Conservation (phyloP, 1,139 yeast genomes). For the Yamadazyma dendronema region DNA sequence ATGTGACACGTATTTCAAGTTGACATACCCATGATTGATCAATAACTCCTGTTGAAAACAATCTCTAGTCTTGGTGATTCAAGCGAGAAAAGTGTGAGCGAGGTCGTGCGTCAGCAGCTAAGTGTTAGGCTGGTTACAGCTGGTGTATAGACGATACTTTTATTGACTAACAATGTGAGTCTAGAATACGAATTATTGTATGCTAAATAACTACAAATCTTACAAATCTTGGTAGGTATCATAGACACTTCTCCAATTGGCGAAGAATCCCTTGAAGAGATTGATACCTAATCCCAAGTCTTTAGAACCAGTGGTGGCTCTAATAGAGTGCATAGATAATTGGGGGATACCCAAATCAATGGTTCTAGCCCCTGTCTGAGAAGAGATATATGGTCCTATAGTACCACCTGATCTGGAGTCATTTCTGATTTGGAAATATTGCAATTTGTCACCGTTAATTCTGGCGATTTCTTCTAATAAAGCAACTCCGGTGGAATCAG, state of each 20-base stretch:
- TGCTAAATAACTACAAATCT: no score
- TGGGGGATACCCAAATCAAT: constrained; percentile 48
- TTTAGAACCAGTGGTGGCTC: constrained; percentile 42
- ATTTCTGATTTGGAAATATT: constrained; percentile 44
- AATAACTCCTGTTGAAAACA: neutral
- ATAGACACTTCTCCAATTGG: constrained; percentile 33
- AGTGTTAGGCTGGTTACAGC: no score
- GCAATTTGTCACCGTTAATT: constrained; percentile 28
- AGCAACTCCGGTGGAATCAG: constrained; percentile 40
- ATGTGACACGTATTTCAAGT: constrained; percentile 17
- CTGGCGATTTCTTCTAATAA: constrained; percentile 33
- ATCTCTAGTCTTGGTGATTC: no score
- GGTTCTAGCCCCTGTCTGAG: constrained; percentile 43
- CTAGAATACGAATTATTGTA: no score
- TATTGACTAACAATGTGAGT: no score
- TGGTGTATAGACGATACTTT: no score
- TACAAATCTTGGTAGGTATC: constrained; percentile 23
- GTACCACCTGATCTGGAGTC: constrained; percentile 47
- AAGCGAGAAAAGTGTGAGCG: no score
- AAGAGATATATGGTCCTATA: constrained; percentile 41
- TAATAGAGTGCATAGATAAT: constrained; percentile 46
- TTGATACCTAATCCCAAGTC: constrained; percentile 44
- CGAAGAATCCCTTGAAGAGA: constrained; percentile 37
- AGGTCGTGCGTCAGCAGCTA: no score
- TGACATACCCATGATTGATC: neutral